Evolutionary conservation across 2,329 filamentous ascomycete genomes (phyloP).

Genomic region (Colletotrichum theobromicola): DNA sequence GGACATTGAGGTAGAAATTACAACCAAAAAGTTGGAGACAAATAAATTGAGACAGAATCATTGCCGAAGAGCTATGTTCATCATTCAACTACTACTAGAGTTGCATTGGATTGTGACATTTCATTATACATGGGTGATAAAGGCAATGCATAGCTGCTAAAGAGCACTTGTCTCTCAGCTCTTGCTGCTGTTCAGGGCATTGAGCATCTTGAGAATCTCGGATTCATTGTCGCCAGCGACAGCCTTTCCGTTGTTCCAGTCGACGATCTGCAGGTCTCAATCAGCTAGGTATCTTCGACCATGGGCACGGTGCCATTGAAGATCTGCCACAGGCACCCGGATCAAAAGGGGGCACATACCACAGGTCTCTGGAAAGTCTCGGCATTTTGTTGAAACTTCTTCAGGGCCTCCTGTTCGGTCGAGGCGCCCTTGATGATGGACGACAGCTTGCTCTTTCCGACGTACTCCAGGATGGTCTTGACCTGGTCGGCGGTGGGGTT

Average conservation of each 20-base stretch:
- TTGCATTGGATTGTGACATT: neutral
- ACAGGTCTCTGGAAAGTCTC: slow-evolving; percentile 77
- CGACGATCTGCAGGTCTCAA: slow-evolving; percentile 63
- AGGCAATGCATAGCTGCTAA: neutral
- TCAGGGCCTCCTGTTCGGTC: slow-evolving; percentile 78
- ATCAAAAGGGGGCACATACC: slow-evolving; percentile 56
- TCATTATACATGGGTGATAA: slow-evolving; percentile 1
- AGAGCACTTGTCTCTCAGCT: neutral
- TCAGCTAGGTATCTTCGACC: neutral
- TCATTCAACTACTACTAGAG: slow-evolving; percentile 8
- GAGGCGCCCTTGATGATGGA: slow-evolving; percentile 75
- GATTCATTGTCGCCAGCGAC: slow-evolving; percentile 82
- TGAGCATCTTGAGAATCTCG: slow-evolving; percentile 84
- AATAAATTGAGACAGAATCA: fast-evolving
- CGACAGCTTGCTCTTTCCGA: slow-evolving; percentile 66
- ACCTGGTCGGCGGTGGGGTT: slow-evolving; percentile 84
- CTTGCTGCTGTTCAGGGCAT: slow-evolving; percentile 48
- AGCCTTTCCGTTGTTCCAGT: slow-evolving; percentile 92
- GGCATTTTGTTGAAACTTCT: slow-evolving; percentile 73
- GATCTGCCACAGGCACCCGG: neutral
- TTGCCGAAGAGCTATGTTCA: neutral
- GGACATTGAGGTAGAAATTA: neutral
- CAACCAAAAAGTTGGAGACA: neutral
- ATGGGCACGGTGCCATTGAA: neutral
- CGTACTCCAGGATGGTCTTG: slow-evolving; percentile 82